These are phyloP conservation scores for Coemansia guatemalensis DNA, from an alignment of 192 early-diverging fungal species.

Conservation along the genomic window DNA sequence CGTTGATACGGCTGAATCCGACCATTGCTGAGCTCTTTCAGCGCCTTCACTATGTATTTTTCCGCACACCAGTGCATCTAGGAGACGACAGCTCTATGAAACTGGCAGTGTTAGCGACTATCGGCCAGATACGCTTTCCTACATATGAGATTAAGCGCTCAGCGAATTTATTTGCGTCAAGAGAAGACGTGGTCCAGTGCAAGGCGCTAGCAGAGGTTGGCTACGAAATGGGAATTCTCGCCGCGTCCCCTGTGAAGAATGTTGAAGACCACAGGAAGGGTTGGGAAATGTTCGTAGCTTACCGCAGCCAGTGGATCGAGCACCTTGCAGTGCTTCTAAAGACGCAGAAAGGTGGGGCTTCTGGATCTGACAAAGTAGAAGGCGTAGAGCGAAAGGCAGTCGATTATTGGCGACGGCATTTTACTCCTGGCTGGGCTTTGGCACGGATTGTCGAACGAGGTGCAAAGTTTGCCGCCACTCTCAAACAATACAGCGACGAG, in stretches of 20 bases:
- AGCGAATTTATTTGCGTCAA: constrained; percentile 34
- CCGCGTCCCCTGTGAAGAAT: constrained; percentile 20
- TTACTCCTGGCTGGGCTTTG: constrained; percentile 59
- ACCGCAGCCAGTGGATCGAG: constrained; percentile 21
- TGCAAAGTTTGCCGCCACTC: constrained; percentile 51
- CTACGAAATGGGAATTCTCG: constrained; percentile 31
- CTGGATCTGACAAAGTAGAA: not conserved
- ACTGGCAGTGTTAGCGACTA: constrained; percentile 23
- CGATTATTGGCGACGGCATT: constrained; percentile 50
- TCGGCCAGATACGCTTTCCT: constrained; percentile 45
- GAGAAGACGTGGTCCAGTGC: constrained; percentile 40
- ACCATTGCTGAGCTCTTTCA: constrained; percentile 37
- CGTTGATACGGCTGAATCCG: constrained; percentile 30
- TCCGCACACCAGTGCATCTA: constrained; percentile 27
- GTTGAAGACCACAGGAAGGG: constrained; percentile 34
- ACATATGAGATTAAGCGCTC: constrained; percentile 36
- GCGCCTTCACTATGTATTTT: constrained; percentile 51
- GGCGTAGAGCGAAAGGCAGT: constrained; percentile 9
- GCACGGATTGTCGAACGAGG: constrained; percentile 61
- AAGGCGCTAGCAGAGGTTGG: constrained; percentile 27
- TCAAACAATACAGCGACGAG: constrained; percentile 59
- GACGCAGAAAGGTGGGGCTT: not conserved
- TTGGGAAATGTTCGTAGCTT: constrained; percentile 29
- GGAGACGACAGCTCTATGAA: constrained; percentile 41
- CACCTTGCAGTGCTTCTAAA: constrained; percentile 11